These are phyloP conservation scores for Auriscalpium orientale DNA, from an alignment of 768 basidiomycete genomes.

Conservation along the genomic window DNA sequence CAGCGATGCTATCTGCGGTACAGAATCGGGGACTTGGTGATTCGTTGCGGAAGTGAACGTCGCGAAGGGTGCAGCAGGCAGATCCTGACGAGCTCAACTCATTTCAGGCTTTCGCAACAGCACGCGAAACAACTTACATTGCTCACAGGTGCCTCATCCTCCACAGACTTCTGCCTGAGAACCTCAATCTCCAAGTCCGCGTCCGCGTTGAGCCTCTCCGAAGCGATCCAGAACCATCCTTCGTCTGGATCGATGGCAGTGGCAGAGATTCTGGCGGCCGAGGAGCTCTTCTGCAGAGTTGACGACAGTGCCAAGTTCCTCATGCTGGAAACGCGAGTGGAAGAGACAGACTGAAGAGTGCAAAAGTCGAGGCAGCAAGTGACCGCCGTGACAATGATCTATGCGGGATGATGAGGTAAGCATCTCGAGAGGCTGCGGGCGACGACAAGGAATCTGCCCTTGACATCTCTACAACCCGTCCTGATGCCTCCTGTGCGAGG, in stretches of 20 bases:
- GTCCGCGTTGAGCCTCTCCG: constrained; percentile 12
- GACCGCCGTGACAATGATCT: too few relatives aligned
- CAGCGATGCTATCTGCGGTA: constrained; percentile 35
- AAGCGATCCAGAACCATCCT: constrained; percentile 10
- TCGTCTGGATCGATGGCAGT: constrained; percentile 7
- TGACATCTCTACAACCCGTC: too few relatives aligned
- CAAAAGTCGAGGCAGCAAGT: too few relatives aligned
- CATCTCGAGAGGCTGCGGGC: too few relatives aligned
- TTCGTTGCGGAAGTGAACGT: constrained; percentile 10
- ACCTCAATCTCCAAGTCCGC: constrained; percentile 13
- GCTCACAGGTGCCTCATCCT: not conserved
- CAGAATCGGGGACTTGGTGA: constrained; percentile 8
- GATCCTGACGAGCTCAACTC: not conserved
- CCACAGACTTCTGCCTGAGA: not conserved
- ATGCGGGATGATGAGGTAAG: too few relatives aligned
- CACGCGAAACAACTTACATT: not conserved
- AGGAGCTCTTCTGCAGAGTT: not conserved
- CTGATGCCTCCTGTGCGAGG: too few relatives aligned
- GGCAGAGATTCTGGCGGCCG: constrained; percentile 3
- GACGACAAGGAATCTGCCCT: too few relatives aligned
- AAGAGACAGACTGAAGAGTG: not conserved
- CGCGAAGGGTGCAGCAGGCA: not conserved
- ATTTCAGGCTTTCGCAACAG: too few relatives aligned
- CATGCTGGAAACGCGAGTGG: not conserved
- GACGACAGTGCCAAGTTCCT: constrained; percentile 5